Percentiles rank a stretch among this genome's conserved stretches.
These are phyloP conservation scores for Microcera coccophila DNA, from an alignment of 2,329 filamentous ascomycete genomes.

Conservation along the genomic window DNA sequence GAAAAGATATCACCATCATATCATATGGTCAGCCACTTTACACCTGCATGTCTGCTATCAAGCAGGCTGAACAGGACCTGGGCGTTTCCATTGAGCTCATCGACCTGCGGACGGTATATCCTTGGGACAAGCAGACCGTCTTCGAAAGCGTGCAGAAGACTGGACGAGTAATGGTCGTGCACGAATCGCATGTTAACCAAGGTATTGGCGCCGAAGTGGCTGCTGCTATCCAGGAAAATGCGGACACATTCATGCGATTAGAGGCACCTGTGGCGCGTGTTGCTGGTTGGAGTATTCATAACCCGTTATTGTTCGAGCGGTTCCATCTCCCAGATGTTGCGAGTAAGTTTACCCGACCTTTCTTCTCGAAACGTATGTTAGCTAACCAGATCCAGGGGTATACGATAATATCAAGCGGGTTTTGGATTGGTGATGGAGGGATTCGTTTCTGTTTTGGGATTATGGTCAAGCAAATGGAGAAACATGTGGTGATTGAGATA, in stretches of 20 bases:
- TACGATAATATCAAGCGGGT: conserved; percentile 68
- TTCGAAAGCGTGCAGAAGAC: conserved; percentile 83
- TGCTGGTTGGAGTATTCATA: conserved; percentile 86
- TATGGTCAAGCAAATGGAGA: too few relatives aligned
- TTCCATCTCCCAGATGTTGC: conserved; percentile 82
- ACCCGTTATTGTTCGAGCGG: conserved; percentile 72
- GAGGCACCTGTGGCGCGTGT: conserved; percentile 84
- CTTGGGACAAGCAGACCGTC: conserved; percentile 82
- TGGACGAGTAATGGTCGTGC: conserved; percentile 79
- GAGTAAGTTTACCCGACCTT: conserved; percentile 61
- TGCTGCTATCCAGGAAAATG: conserved; percentile 77
- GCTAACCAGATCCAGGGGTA: conserved; percentile 48
- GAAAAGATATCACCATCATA: conserved; percentile 75
- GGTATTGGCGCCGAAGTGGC: conserved; percentile 87
- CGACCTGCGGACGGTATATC: conserved; percentile 82
- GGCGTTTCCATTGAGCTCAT: conserved; percentile 78
- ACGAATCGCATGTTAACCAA: conserved; percentile 88
- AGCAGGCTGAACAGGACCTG: conserved; percentile 69
- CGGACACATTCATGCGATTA: conserved; percentile 70
- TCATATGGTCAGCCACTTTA: conserved; percentile 90
- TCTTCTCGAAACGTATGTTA: background rate
- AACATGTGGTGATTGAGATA: too few relatives aligned
- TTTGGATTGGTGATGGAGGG: conserved; percentile 54
- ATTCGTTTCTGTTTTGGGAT: background rate
- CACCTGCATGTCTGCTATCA: conserved; percentile 72